Percentiles rank a stretch among this genome's conserved stretches.
Conservation (phyloP, 2,329 filamentous ascomycete species). For the Diaporthe helianthi region DNA sequence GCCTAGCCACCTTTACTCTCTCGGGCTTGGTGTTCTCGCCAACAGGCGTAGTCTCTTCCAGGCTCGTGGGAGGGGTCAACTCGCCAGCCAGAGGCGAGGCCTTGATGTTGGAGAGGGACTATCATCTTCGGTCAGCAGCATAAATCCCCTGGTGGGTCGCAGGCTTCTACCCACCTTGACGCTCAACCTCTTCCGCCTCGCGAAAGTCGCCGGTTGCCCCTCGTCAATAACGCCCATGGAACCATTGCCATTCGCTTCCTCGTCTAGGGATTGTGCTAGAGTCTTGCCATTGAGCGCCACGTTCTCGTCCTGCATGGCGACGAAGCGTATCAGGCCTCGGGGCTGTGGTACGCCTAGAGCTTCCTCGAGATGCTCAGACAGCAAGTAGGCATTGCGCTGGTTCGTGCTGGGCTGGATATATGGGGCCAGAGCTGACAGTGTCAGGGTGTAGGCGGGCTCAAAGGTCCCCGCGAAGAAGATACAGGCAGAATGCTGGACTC, state of each 20-base stretch:
- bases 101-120: conserved; percentile 45
- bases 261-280: conserved; percentile 70
- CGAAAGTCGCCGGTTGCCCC: conserved; percentile 26
- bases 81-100: conserved; percentile 34
- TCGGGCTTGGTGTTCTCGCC: conserved; percentile 32
- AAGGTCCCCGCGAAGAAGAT: conserved; percentile 78
- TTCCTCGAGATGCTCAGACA: conserved; percentile 78
- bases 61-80: conserved; percentile 35
- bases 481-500: conserved; percentile 76
- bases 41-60: conserved; percentile 25
- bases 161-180: conserved; percentile 42
- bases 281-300: conserved; percentile 76
- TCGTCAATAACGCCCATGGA: conserved; percentile 39
- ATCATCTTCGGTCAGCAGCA: conserved; percentile 30
- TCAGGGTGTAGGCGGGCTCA: conserved; percentile 81
- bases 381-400: conserved; percentile 78
- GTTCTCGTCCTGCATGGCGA: conserved; percentile 73
- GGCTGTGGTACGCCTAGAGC: conserved; percentile 69
- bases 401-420: conserved; percentile 78
- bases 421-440: conserved; percentile 72
- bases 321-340: conserved; percentile 77
- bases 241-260: conserved; percentile 49
- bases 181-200: conserved; percentile 44
- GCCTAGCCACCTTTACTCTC: conserved; percentile 42
- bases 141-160: too few species aligned